phyloP scores from a whole-genome alignment of 495 filamentous ascomycete genomes.

The Neurospora tetrasperma region DNA sequence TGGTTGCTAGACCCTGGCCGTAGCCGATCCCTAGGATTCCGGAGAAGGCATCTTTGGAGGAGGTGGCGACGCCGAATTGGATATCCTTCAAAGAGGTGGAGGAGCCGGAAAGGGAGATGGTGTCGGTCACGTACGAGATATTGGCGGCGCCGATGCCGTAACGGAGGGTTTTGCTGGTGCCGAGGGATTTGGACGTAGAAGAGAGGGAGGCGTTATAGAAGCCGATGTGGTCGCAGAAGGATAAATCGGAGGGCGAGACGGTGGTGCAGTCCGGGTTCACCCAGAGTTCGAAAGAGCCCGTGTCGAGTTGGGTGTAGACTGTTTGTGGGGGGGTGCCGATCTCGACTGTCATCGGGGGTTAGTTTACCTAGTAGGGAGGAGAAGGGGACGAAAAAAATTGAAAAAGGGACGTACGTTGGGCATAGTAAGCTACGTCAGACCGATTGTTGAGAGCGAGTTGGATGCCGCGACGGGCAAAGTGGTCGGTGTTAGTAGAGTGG shows the following conservation, averaged over 20 bases:
- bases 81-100: slow-evolving; percentile 24
- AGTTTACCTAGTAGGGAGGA: no score
- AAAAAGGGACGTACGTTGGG: slow-evolving; percentile 23
- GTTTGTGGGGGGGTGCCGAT: slow-evolving; percentile 38
- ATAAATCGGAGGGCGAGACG: slow-evolving; percentile 25
- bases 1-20: slow-evolving; percentile 29
- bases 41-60: slow-evolving; percentile 24
- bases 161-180: slow-evolving; percentile 24
- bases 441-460: slow-evolving; percentile 35
- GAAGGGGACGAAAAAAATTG: no score
- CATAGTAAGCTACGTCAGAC: slow-evolving; percentile 41
- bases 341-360: slow-evolving; percentile 21
- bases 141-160: slow-evolving; percentile 39
- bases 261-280: slow-evolving; percentile 38
- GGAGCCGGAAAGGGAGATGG: slow-evolving; percentile 29
- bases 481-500: slow-evolving; percentile 33
- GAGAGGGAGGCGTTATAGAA: slow-evolving; percentile 30
- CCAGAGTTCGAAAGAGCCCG: slow-evolving; percentile 42
- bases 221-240: slow-evolving; percentile 34
- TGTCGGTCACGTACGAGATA: slow-evolving; percentile 36
- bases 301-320: slow-evolving; percentile 39
- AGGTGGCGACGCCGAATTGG: slow-evolving; percentile 36
- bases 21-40: slow-evolving; percentile 40
- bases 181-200: slow-evolving; percentile 21
- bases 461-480: slow-evolving; percentile 31